Base-by-base conservation (phyloP, 176 grass and related monocot species). In the Carex parvula region DNA sequence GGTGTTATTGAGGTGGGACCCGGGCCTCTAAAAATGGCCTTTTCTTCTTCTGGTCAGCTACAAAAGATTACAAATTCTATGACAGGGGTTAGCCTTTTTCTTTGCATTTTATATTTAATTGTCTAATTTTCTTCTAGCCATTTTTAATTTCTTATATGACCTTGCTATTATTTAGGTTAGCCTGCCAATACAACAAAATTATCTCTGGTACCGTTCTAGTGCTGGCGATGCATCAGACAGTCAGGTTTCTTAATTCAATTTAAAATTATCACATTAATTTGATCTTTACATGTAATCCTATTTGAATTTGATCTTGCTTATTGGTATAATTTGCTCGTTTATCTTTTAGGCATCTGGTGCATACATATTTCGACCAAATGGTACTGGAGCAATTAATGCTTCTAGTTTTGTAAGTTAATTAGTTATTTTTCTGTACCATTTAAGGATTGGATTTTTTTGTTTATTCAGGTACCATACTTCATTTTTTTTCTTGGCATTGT, bases 351-450 rank as follows among this genome's bases (percentile, higher is more conserved):
- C 94, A 91, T 97, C 94, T 68, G 92, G 94, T 86, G 94, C 94
- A 12, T 97, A 97, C 85, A 97, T 97, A 73, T 97, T 97, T 87
- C 84, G 92, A 74, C 92, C 92, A 76, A 85, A 94, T 94, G 90
- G 90, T 56, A 26, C 81, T 85, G 86, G 75, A 56, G 88, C 92
- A 4, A 90, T 78, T 70, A 53, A 35, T 72, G 53, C 89, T 83
- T 92, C 92, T 84, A 87, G 61, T 88, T 63, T 1, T 80, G 94
- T 97, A 90, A 87, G 44, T 75, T 10, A 84, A 81, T 85, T 57
- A 30, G 46, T 30, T 79, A 71, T 35, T 71, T 20, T 26, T n/a
- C 57, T 81, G 46, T 24, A 48, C 5, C 58, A 64, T 12, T 24
- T 11, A 63, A 64, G 10, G 60, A 64, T 17, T 68, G 32, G 16